Evolutionary conservation across 2,329 filamentous ascomycete genomes (phyloP), one percentile per base, ranked within the genome.

Genomic region (Boeremia exigua): DNA sequence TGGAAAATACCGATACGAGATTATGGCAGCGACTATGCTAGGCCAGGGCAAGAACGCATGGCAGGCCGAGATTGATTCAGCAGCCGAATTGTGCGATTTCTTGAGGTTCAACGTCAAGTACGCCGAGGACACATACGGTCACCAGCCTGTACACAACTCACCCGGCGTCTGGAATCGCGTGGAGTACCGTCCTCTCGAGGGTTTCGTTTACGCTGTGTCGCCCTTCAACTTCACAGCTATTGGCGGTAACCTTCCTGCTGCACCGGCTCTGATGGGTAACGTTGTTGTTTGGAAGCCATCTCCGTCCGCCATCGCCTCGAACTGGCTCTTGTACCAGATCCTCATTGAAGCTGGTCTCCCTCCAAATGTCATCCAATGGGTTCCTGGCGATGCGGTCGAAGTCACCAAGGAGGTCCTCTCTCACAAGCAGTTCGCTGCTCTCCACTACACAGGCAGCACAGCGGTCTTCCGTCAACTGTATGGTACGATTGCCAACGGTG

Each of bases 191-290:
- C 88, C 94, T 15, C 85, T 98, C 3, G 93, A 98, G 77, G 93
- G 93, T 15, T 97, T 98, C 76, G 92, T 98, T 59, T 97, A 97
- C 75, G 94, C 93, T 32, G 87, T 97, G 67, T 91, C 88, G 56
- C 93, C 93, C 38, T 98, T 97, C 84, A 98, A 98, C 82, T 98
- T 98, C 79, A 97, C 93, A 19, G 93, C 93, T 60, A 96, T 98
- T 67, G 92, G 88, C 10, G 94, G 89, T 53, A 97, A 96, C 78
- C 82, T 98, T 37, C 86, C 90, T 14, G 89, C 86, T 43, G 88
- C 91, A 0, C 92, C 94, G 12, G 92, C 92, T 0, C 80, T 97
- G 51, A 88, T 97, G 82, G 93, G 93, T 55, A 98, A 98, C 76
- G 94, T 97, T 1, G 92, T 96, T 4, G 80, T 98, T 42, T 98